Percentiles rank a stretch among this genome's conserved stretches.
Conservation (phyloP, 164 flowering plant species). For the Amborella trichopoda region DNA sequence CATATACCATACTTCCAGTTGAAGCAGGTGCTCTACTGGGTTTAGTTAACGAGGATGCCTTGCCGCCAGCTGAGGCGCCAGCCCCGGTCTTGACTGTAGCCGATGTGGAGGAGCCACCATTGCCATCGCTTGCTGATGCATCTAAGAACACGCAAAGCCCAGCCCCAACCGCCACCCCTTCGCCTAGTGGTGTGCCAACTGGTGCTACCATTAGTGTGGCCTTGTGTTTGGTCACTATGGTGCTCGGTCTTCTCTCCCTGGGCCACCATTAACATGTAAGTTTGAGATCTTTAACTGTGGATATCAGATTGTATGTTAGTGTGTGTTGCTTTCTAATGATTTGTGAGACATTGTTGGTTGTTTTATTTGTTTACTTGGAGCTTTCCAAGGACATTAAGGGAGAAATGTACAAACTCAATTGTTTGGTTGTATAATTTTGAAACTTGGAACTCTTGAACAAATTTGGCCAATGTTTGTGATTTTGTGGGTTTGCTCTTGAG, state of each 20-base stretch:
- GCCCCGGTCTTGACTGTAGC: conserved; percentile 25
- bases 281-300: no score
- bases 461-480: no score
- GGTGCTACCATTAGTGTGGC: conserved; percentile 14
- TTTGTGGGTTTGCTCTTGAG: no score
- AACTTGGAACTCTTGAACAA: no score
- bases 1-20: conserved; percentile 22
- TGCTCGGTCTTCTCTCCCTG: conserved; percentile 8
- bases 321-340: no score
- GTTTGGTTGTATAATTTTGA: no score
- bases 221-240: conserved; percentile 20
- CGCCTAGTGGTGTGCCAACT: conserved; percentile 15
- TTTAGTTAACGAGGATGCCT: conserved; percentile 5
- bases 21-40: conserved; percentile 24
- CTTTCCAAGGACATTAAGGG: no score
- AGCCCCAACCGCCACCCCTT: conserved; percentile 8
- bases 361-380: no score
- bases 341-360: no score
- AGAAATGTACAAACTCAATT: no score
- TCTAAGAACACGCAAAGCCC: neutral
- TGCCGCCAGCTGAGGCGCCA: conserved; percentile 42
- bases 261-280: no score
- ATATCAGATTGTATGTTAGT: no score
- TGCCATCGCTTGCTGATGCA: conserved; percentile 38
- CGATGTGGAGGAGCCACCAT: conserved; percentile 63